Percentiles rank a stretch among this genome's conserved stretches.
Conservation (phyloP, 495 filamentous ascomycete species). For the Aspergillus diversus region DNA sequence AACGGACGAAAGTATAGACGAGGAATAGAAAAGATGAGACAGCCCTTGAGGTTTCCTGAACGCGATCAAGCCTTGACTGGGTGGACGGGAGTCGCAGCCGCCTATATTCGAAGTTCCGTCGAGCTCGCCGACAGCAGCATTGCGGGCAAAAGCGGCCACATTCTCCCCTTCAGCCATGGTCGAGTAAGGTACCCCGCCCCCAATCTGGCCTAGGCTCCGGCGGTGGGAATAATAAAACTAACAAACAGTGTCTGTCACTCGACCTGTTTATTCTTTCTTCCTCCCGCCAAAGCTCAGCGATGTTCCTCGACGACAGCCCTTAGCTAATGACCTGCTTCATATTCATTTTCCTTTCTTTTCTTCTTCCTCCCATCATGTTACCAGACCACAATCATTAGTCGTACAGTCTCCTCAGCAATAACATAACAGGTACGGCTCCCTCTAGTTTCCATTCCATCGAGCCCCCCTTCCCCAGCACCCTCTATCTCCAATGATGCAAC, state of each 20-base stretch:
- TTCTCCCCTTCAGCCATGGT: not conserved
- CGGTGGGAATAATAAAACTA: not conserved
- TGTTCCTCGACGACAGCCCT: not conserved
- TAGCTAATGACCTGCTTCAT: conserved; percentile 1
- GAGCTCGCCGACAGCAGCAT: not conserved
- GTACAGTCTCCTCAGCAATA: not conserved
- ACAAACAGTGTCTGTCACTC: conserved; percentile 1
- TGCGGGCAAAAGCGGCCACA: conserved; percentile 7
- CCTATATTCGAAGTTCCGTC: not conserved
- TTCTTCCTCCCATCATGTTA: not conserved
- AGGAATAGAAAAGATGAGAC: not conserved
- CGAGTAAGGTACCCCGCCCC: conserved; percentile 28
- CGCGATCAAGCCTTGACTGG: not conserved
- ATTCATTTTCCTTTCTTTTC: not conserved
- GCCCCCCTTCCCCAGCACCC: conserved; percentile 2
- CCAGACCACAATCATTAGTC: no score
- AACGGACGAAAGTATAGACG: not conserved
- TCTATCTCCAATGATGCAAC: conserved; percentile 57
- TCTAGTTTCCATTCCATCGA: not conserved
- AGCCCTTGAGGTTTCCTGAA: not conserved
- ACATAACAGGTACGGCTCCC: conserved; percentile 12
- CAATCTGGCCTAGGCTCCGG: conserved; percentile 27
- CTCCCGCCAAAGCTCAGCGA: no score
- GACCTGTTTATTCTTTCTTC: not conserved
- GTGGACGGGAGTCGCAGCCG: not conserved